Percentiles rank a stretch among this genome's conserved stretches.
Evolutionary conservation across 805 yeast genomes (phyloP).

Genomic region (Ogataea paraovalis): DNA sequence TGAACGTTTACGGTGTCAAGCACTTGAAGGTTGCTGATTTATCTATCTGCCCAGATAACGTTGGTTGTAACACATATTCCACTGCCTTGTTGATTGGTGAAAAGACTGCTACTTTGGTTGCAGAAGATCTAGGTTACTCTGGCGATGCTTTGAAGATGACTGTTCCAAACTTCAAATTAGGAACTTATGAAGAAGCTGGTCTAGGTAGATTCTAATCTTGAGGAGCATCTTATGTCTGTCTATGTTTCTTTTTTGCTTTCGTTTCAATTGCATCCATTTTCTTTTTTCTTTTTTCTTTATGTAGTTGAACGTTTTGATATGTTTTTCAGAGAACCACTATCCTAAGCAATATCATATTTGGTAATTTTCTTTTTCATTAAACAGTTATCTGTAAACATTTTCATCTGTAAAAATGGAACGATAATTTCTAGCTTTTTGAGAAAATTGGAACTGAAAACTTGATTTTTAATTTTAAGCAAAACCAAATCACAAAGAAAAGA

Average conservation of each 20-base stretch:
- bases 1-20: slow-evolving; percentile 26
- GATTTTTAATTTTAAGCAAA: too few species aligned
- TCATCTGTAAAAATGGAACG: too few species aligned
- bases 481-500: too few species aligned
- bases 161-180: slow-evolving; percentile 26
- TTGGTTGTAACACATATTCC: slow-evolving; percentile 29
- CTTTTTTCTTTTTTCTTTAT: too few species aligned
- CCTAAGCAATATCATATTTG: too few species aligned
- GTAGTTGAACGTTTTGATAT: too few species aligned
- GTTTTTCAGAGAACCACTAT: too few species aligned
- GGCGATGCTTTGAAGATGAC: slow-evolving; percentile 27
- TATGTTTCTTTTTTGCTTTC: background rate
- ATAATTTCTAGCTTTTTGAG: too few species aligned
- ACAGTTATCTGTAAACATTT: too few species aligned
- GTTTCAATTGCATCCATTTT: background rate
- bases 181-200: slow-evolving; percentile 27
- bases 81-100: slow-evolving; percentile 28
- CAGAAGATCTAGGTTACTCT: slow-evolving; percentile 28
- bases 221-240: background rate
- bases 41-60: slow-evolving; percentile 28
- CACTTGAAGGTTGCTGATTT: slow-evolving; percentile 28
- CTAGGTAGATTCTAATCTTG: slow-evolving; percentile 22
- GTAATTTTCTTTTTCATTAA: too few species aligned
- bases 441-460: too few species aligned
- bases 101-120: slow-evolving; percentile 26